A percentile compares a stretch with the other conserved stretches of the same genome.
These are phyloP conservation scores for Caloboletus firmus DNA, from an alignment of 1,284 basidiomycete genomes.

Conservation along the genomic window DNA sequence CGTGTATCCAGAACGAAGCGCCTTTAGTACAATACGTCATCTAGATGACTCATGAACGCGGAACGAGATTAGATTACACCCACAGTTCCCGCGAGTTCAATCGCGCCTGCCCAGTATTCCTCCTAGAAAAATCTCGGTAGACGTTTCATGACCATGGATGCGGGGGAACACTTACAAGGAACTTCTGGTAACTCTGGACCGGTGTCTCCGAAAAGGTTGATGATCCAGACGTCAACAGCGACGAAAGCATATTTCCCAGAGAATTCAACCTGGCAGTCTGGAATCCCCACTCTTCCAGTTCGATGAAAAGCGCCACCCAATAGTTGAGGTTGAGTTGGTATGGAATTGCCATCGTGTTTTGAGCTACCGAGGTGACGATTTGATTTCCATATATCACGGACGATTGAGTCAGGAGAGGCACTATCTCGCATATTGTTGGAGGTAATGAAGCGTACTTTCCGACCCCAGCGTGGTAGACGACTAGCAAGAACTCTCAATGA, in stretches of 20 bases:
- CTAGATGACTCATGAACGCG: not conserved
- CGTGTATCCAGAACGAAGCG: constrained; percentile 6
- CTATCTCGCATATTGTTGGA: constrained; percentile 10
- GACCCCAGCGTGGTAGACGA: constrained; percentile 5
- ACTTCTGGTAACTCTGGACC: not conserved
- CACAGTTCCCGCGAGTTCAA: constrained; percentile 3
- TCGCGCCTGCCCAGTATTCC: constrained; percentile 1
- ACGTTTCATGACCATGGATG: not conserved
- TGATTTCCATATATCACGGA: constrained; percentile 4
- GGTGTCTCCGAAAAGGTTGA: not conserved
- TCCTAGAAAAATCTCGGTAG: not conserved
- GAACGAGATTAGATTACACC: not conserved
- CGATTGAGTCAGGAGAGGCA: not conserved
- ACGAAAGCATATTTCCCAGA: constrained; percentile 5
- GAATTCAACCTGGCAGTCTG: constrained; percentile 4
- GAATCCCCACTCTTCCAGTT: constrained; percentile 1
- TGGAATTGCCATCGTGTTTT: not conserved
- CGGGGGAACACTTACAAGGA: not conserved
- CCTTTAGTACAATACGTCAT: not conserved
- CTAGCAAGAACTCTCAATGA: not conserved
- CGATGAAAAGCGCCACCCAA: constrained; percentile 1
- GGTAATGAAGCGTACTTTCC: constrained; percentile 2
- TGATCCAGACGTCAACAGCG: not conserved
- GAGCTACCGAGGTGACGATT: not conserved
- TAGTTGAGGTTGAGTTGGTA: constrained; percentile 4